A percentile compares a stretch with the other conserved stretches of the same genome.
These are phyloP conservation scores for Bassia scoparia DNA, from an alignment of 148 eudicot species.

Conservation along the genomic window DNA sequence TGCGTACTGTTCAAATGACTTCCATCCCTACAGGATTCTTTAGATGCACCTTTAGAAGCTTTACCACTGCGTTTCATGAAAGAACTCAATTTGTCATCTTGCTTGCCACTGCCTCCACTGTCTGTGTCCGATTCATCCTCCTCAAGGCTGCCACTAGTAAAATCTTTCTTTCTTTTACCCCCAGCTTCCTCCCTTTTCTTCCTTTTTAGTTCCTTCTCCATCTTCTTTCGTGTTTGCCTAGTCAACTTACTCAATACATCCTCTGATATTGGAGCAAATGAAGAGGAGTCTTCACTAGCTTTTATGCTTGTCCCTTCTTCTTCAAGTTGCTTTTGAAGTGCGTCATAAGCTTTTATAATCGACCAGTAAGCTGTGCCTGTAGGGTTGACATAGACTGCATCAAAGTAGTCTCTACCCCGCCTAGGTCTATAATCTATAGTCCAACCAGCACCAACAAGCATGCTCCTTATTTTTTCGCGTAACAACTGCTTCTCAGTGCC, in stretches of 20 bases:
- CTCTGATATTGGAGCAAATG: conserved; percentile 65
- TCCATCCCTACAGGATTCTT: conserved; percentile 34
- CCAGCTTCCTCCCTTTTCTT: conserved; percentile 50
- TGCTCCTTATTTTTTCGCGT: conserved; percentile 74
- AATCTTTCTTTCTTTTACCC: conserved; percentile 37
- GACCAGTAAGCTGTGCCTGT: conserved; percentile 95
- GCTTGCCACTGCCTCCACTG: conserved; percentile 46
- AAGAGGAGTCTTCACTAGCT: conserved; percentile 36
- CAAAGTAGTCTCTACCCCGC: conserved; percentile 84
- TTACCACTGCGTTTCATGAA: conserved; percentile 47
- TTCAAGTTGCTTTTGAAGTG: conserved; percentile 75
- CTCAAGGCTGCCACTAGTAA: conserved; percentile 32
- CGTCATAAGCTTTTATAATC: conserved; percentile 93
- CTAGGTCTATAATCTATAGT: conserved; percentile 98
- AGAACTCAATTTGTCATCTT: conserved; percentile 44
- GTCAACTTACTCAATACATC: conserved; percentile 69
- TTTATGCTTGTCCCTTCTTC: conserved; percentile 43
- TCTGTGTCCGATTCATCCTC: conserved; percentile 40
- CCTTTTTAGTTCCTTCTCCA: conserved; percentile 73
- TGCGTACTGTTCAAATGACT: conserved; percentile 38
- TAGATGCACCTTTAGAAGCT: conserved; percentile 39
- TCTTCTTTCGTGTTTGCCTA: conserved; percentile 79
- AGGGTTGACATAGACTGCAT: conserved; percentile 91
- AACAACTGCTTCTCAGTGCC: conserved; percentile 90
- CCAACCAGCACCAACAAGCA: conserved; percentile 88